Base-by-base conservation (phyloP, 495 filamentous ascomycete species). In the Margaritispora aquatica region DNA sequence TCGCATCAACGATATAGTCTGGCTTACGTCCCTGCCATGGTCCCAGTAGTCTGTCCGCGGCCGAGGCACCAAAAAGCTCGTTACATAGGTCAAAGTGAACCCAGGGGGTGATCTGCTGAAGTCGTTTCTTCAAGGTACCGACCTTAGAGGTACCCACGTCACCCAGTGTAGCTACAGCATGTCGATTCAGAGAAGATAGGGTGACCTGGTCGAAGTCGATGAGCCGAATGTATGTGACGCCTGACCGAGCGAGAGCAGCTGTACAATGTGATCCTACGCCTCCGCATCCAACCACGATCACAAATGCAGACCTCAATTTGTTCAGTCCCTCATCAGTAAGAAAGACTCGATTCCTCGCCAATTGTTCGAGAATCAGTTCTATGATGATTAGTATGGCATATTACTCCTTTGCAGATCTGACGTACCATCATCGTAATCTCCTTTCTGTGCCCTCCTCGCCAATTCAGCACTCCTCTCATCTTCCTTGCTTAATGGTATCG, bases 141-240 rank as follows among this genome's bases (percentile, higher is more conserved):
- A 99, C 94, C 73, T 99, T 99, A 1, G 92, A 84, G n/a, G 88
- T 90, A 20, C 94, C 94, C 0, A 99, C 94, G 65, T 99, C 94
- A 27, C 88, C 89, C 11, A 97, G 79, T 17, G 92, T 96, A 15
- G 94, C 94, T 0, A 99, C 85, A 2, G 94, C 92, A 70, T 99
- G 94, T 49, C 94, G 80, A 71, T 99, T 99, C 46, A 99, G 75
- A 1, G 88, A 93, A 51, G 89, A 94, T 2, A 99, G 79, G 0
- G 91, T 92, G 24, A 97, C 95, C 78, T 99, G 94, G 73, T 99
- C 94, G 68, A 99, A 99, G 70, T 99, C 94, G 63, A 99, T 87
- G 24, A 99, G 81, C 1, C 95, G 88, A 54, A 99, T 82, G 55
- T 84, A 85, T 27, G 86, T 82, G 20, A 96, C 90, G 21, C 94